Conservation (phyloP, 2,329 filamentous ascomycete species). For the Penicillium sp. region DNA sequence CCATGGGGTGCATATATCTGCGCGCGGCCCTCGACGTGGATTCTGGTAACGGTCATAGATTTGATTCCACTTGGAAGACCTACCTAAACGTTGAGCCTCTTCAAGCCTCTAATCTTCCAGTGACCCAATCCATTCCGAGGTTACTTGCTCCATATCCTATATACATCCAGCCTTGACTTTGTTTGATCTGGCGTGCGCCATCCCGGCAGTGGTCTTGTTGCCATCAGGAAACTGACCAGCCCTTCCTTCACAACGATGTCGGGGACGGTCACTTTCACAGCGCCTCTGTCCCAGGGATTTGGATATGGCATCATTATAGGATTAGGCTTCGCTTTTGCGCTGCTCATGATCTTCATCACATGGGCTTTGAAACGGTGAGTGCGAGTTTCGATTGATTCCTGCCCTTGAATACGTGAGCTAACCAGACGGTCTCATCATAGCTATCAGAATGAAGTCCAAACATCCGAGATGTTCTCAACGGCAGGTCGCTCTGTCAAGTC, state of each 20-base stretch:
- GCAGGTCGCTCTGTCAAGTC: constrained; percentile 86
- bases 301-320: constrained; percentile 77
- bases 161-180: too few species aligned
- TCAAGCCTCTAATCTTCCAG: too few species aligned
- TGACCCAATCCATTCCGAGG: too few species aligned
- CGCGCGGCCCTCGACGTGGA: too few species aligned
- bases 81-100: too few species aligned
- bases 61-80: too few species aligned
- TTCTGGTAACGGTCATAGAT: too few species aligned
- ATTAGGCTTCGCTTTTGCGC: constrained; percentile 68
- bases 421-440: constrained; percentile 38
- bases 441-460: constrained; percentile 72
- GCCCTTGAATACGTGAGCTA: too few species aligned
- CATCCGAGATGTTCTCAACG: constrained; percentile 88
- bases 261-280: constrained; percentile 28
- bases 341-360: constrained; percentile 72
- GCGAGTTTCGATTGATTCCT: neutral
- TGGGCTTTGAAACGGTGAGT: constrained; percentile 62
- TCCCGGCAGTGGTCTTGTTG: too few species aligned
- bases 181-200: too few species aligned
- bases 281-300: constrained; percentile 55
- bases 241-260: constrained; percentile 19
- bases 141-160: too few species aligned
- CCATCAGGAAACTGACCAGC: constrained; percentile 1
- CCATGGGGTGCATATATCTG: neutral